Percentiles rank a stretch among this genome's conserved stretches.
Conservation (phyloP, 345 rosid genomes). For the Lepidium aucheri region DNA sequence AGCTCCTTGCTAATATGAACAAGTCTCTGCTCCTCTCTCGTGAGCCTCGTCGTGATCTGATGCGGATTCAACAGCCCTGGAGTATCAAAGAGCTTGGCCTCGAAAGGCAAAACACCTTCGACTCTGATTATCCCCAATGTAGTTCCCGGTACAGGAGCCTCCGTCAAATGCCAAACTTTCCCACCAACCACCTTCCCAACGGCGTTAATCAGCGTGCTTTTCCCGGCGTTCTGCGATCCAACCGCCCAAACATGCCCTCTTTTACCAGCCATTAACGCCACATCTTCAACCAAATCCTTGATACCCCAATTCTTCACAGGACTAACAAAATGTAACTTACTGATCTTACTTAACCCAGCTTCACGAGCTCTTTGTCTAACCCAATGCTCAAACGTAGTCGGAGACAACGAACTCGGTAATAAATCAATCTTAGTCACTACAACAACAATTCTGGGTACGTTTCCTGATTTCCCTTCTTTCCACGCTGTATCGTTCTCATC, state of each 20-base stretch:
- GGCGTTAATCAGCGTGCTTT: slow-evolving; percentile 82
- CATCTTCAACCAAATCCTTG: slow-evolving; percentile 71
- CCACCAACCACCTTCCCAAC: slow-evolving; percentile 49
- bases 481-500: slow-evolving; percentile 67
- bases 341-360: slow-evolving; percentile 60
- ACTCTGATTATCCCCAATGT: slow-evolving; percentile 75
- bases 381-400: slow-evolving; percentile 77
- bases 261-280: slow-evolving; percentile 60
- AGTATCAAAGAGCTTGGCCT: slow-evolving; percentile 81
- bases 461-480: slow-evolving; percentile 82
- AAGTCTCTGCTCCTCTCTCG: slow-evolving; percentile 87
- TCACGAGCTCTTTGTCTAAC: slow-evolving; percentile 76
- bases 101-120: slow-evolving; percentile 74
- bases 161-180: slow-evolving; percentile 59
- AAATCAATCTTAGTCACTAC: slow-evolving; percentile 89
- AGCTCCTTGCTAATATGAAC: slow-evolving; percentile 68
- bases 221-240: slow-evolving; percentile 88
- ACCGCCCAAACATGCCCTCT: slow-evolving; percentile 91
- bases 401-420: slow-evolving; percentile 64
- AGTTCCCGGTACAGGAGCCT: slow-evolving; percentile 92
- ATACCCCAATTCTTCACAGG: slow-evolving; percentile 79
- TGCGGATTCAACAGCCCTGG: slow-evolving; percentile 81
- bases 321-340: slow-evolving; percentile 78
- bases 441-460: slow-evolving; percentile 67
- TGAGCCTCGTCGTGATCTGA: slow-evolving; percentile 79